Conservation (phyloP, 2,329 filamentous ascomycete genomes). For the Phialophora tarda region DNA sequence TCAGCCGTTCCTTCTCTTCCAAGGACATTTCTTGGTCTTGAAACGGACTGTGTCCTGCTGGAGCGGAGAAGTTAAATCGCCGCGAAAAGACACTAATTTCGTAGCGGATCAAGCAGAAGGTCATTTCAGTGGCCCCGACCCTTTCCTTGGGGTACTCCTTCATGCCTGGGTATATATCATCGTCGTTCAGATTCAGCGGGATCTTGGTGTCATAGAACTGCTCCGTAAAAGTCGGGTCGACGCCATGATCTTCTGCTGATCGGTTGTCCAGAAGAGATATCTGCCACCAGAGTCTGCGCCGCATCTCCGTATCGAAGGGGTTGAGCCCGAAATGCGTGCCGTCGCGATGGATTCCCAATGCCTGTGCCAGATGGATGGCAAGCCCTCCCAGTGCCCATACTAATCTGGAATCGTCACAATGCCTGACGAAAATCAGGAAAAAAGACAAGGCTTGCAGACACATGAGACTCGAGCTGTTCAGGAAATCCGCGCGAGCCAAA, state of each 20-base stretch:
- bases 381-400: conserved; percentile 53
- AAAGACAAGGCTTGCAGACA: conserved; percentile 67
- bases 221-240: conserved; percentile 64
- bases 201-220: conserved; percentile 64
- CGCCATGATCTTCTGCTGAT: conserved; percentile 67
- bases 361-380: conserved; percentile 49
- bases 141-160: conserved; percentile 56
- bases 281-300: conserved; percentile 48
- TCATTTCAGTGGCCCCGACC: conserved; percentile 60
- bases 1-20: conserved; percentile 51
- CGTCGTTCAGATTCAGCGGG: conserved; percentile 58
- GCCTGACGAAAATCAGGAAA: conserved; percentile 63
- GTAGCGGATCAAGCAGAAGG: conserved; percentile 58
- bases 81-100: conserved; percentile 56
- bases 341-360: conserved; percentile 52
- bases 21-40: conserved; percentile 26
- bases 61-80: conserved; percentile 47
- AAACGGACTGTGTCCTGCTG: conserved; percentile 39
- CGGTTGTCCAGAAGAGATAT: conserved; percentile 62
- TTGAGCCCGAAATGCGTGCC: conserved; percentile 56
- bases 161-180: conserved; percentile 56
- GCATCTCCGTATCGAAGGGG: conserved; percentile 57
- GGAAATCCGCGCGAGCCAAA: conserved; percentile 65
- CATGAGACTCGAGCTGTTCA: conserved; percentile 66
- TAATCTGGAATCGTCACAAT: conserved; percentile 50